Evolutionary conservation across 192 early-diverging fungal species (phyloP).

Genomic region (Coemansia sp.): DNA sequence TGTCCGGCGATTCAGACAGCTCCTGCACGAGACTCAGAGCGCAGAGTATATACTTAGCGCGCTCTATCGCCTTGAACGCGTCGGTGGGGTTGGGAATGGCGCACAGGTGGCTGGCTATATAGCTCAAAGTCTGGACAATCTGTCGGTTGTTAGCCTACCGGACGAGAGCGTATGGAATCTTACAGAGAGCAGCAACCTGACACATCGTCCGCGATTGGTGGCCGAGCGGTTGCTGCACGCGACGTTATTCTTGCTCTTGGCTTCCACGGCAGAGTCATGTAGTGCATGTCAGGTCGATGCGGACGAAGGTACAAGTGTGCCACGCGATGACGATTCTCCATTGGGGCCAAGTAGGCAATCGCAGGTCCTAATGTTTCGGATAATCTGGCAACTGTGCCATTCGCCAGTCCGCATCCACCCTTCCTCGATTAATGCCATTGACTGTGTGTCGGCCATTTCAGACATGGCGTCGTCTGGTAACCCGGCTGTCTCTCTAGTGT

Average conservation of each 20-base stretch:
- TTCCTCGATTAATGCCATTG: not conserved
- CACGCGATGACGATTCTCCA: not conserved
- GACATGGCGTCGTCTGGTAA: constrained; percentile 2
- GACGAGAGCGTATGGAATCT: constrained; percentile 41
- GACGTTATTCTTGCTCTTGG: constrained; percentile 19
- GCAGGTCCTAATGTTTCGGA: not conserved
- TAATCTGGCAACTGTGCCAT: constrained; percentile 31
- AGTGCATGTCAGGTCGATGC: not conserved
- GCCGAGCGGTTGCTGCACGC: constrained; percentile 6
- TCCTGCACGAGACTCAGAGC: constrained; percentile 43
- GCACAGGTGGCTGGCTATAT: constrained; percentile 14
- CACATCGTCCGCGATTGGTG: not conserved
- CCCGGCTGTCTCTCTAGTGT: constrained; percentile 1
- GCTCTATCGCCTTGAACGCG: constrained; percentile 1
- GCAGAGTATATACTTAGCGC: constrained; percentile 17
- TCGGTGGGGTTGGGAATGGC: not conserved
- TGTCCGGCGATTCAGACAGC: constrained; percentile 18
- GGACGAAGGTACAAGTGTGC: not conserved
- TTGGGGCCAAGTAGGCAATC: not conserved
- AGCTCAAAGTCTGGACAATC: constrained; percentile 27
- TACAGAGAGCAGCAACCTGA: not conserved
- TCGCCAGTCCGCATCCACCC: not conserved
- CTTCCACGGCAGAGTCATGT: not conserved
- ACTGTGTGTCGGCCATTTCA: constrained; percentile 11
- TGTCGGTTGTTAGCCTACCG: constrained; percentile 45